A percentile compares a stretch with the other conserved stretches of the same genome.
Conservation (phyloP, 768 basidiomycete species). For the Leccinum uliginosum region DNA sequence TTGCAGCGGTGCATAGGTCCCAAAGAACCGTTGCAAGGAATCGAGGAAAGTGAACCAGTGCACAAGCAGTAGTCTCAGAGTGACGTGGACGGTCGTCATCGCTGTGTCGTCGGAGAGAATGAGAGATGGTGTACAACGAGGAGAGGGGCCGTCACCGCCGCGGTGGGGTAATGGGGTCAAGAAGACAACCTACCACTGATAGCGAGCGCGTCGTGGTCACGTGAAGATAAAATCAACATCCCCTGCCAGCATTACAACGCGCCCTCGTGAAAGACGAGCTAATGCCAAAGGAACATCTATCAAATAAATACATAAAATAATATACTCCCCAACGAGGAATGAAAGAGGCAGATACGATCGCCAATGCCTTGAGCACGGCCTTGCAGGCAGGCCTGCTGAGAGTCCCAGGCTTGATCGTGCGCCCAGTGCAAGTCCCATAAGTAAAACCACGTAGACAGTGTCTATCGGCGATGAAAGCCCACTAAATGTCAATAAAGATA, state of each 20-base stretch:
- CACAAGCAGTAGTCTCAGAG: slow-evolving; percentile 5
- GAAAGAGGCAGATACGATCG: too few relatives aligned
- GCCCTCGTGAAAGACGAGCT: neutral
- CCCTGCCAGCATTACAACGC: neutral
- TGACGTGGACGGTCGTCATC: slow-evolving; percentile 5
- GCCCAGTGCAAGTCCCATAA: neutral
- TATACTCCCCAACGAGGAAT: neutral
- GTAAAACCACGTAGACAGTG: neutral
- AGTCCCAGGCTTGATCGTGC: too few relatives aligned
- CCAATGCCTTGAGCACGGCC: too few relatives aligned
- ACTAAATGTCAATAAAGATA: neutral
- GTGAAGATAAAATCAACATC: slow-evolving; percentile 18
- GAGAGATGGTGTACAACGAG: neutral
- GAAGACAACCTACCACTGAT: neutral
- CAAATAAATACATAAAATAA: neutral
- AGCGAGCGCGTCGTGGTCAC: slow-evolving; percentile 16
- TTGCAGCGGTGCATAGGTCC: slow-evolving; percentile 4
- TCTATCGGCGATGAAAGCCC: neutral
- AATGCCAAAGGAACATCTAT: neutral
- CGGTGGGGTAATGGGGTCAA: neutral
- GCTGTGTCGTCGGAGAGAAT: neutral
- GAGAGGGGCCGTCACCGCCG: neutral
- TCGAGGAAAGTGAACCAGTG: slow-evolving; percentile 15
- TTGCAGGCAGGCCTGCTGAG: too few relatives aligned
- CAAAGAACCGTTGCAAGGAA: slow-evolving; percentile 9